Conservation (phyloP, 2,329 filamentous ascomycete genomes). For the Blumeriella jaapii region DNA sequence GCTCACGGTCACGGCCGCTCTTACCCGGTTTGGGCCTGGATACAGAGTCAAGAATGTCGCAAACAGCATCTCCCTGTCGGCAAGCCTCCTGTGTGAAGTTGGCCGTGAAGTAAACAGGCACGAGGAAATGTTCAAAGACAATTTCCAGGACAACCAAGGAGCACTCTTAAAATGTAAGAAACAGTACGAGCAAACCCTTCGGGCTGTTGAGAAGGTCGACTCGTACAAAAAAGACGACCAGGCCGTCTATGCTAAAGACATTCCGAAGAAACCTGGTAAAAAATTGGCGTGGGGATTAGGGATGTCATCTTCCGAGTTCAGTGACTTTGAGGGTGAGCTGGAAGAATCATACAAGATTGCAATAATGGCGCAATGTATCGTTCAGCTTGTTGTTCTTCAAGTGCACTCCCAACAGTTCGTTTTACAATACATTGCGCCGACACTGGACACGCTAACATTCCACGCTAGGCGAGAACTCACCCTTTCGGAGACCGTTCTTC, state of each 20-base stretch:
- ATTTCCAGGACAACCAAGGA: constrained; percentile 3
- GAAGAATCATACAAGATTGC: constrained; percentile 1
- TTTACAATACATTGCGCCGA: neutral
- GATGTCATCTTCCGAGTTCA: constrained; percentile 1
- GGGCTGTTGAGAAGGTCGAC: constrained; percentile 4
- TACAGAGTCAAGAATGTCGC: constrained; percentile 3
- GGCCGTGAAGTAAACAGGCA: constrained; percentile 6
- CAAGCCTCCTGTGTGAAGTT: constrained; percentile 3
- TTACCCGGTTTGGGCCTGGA: neutral
- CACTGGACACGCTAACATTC: neutral
- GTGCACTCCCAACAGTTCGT: constrained; percentile 7
- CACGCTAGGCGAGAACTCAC: constrained; percentile 1
- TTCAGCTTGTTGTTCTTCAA: constrained; percentile 8
- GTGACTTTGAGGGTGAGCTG: constrained; percentile 3
- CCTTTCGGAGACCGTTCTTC: neutral
- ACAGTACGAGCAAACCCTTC: constrained; percentile 3
- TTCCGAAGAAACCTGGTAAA: constrained; percentile 5
- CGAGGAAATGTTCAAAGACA: constrained; percentile 7
- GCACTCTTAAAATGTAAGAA: constrained; percentile 5
- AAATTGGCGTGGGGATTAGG: constrained; percentile 5
- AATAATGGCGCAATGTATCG: constrained; percentile 5
- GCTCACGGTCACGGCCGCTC: neutral
- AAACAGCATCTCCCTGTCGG: constrained; percentile 5
- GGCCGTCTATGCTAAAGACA: neutral
- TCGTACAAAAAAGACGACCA: constrained; percentile 6